Base-by-base conservation (phyloP, 2,329 filamentous ascomycete genomes). In the Epichloe festucae region DNA sequence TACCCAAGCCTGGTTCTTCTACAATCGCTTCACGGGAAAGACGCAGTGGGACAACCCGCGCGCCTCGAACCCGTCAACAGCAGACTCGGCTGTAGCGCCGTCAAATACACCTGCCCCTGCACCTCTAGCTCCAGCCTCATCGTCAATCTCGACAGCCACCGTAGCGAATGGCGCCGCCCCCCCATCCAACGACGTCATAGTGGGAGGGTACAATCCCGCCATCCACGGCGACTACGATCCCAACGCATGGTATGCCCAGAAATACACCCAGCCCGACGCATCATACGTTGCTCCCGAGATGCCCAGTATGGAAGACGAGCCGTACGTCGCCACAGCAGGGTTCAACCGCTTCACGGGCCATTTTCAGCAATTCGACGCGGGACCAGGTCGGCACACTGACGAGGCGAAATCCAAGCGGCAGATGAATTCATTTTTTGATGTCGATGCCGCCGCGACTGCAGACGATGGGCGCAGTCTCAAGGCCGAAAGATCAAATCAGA, bases 161-260 rank as follows among this genome's bases (percentile, higher is more conserved):
- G 59, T 31, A 31, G 31, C 31, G 31, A 31, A 31, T 31, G 31
- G 10, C 3, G 31, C 31, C 10, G 31, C 8, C 27, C 68, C 23
- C 58, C 36, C 62, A 60, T 5, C 67, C 66, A 5, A 57, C 63
- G 50, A 64, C 65, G 53, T 59, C 45, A 70, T 78, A 21, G 78
- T 76, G 5, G 84, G 84, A 53, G 89, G 91, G 55, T 98, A 98
- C 71, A 95, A 97, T 64, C 93, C 93, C 1, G 87, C 89, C 23
- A 91, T 98, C 45, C 93, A 98, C 66, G 93, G 93, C 59, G 86
- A 90, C 70, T 98, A 96, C 72, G 93, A 98, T 62, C 89, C 90
- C 4, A 93, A 84, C 54, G 91, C 93, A n/a, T 87, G 89, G 72
- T 98, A 98, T 65, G 91, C 93, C 11, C 78, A 87, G 63, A 71